Evolutionary conservation across 1,139 yeast species (phyloP), one percentile per base, ranked within the genome.

Genomic region (Debaryomyces subglobosus): DNA sequence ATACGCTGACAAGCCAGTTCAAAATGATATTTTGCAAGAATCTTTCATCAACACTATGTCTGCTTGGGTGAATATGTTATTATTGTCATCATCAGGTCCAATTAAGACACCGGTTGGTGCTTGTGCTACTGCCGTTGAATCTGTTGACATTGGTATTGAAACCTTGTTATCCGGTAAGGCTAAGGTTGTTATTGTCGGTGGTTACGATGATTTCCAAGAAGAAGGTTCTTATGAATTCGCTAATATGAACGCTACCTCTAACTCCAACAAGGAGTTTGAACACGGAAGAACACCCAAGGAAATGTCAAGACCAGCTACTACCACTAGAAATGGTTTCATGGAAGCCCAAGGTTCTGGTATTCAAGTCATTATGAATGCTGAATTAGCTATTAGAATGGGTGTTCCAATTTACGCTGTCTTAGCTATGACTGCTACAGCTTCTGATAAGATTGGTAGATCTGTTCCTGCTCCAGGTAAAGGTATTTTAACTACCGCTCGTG

Each of bases 391-490:
- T 59, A 84, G 86, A 67, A 94, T 94, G 99, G 99, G 99, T 78
- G 97, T 94, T 62, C 99, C 99, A 70, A 90, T 94, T 63, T 90
- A 95, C 63, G 99, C 97, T 73, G 85, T 94, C 58, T 80, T 92
- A 63, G 99, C 96, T 49, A 75, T 92, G 82, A 82, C 97, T 54
- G 92, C 97, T 46, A 95, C 98, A 64, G 99, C 99, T 49, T 84
- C 96, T 53, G 99, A 94, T 72, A 94, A 92, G 85, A 94, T 92
- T 71, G 97, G 98, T 67, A 88, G 97, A 77, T 92, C 98, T 47
- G 95, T 94, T 60, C 99, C 99, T 59, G 99, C 99, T 67, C 99
- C 99, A 74, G 99, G 99, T 71, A 91, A 92, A 78, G 99, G 99
- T 86, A 87, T 94, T 61, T 82, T 94, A 78, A 94, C 99, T 55